phyloP scores from a whole-genome alignment of 164 flowering plant species.

The Hamamelis virginiana region DNA sequence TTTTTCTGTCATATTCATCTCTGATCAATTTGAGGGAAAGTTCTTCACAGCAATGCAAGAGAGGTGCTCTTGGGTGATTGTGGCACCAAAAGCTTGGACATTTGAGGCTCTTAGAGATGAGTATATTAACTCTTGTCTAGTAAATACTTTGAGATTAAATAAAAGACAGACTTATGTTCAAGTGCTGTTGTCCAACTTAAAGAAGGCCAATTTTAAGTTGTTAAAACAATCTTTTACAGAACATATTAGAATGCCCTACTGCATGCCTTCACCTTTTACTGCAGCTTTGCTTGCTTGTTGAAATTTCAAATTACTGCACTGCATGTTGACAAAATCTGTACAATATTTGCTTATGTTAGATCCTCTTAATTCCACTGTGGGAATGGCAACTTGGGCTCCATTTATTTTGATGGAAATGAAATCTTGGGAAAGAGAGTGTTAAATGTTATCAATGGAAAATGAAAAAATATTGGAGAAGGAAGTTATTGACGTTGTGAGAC shows the following conservation, averaged over 20 bases:
- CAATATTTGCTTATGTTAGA: too few relatives aligned
- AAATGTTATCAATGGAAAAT: too few relatives aligned
- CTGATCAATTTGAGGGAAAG: neutral
- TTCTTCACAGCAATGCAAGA: conserved; percentile 5
- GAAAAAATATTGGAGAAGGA: too few relatives aligned
- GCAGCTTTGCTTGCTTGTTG: too few relatives aligned
- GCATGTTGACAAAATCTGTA: too few relatives aligned
- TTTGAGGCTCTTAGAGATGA: neutral
- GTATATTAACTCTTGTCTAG: conserved; percentile 5
- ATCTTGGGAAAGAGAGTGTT: too few relatives aligned
- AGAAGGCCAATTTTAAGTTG: neutral
- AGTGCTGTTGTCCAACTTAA: conserved; percentile 4
- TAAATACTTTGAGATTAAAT: conserved; percentile 15
- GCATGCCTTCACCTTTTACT: neutral
- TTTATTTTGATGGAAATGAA: too few relatives aligned
- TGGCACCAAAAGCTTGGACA: conserved; percentile 5
- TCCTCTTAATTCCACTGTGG: too few relatives aligned
- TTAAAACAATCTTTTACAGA: neutral
- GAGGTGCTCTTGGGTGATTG: neutral
- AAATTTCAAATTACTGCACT: too few relatives aligned
- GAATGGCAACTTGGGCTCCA: too few relatives aligned
- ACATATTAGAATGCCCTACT: conserved; percentile 2
- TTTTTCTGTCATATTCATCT: neutral
- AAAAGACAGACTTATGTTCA: neutral
- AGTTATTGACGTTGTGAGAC: too few relatives aligned